These are phyloP conservation scores for Phialophora macrospora DNA, from an alignment of 2,329 filamentous ascomycete genomes.

Conservation along the genomic window DNA sequence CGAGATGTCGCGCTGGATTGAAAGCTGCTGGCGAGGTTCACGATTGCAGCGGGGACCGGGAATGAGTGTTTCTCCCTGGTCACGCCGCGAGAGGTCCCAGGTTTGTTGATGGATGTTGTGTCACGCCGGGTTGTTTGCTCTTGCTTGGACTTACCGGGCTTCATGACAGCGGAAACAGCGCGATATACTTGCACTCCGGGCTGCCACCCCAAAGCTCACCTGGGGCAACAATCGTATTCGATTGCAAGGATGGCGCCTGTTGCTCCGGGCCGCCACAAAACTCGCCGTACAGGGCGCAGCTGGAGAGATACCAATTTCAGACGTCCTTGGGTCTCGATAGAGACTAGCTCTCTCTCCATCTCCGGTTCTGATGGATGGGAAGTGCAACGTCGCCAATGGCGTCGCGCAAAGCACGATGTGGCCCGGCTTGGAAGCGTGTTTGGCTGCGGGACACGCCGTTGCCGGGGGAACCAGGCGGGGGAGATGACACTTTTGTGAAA, in stretches of 20 bases:
- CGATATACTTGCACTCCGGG: neutral
- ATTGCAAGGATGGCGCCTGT: slow-evolving; percentile 2
- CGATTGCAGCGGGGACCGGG: no score
- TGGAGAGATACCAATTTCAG: neutral
- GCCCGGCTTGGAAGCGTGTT: neutral
- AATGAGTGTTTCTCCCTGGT: neutral
- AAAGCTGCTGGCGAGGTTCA: neutral
- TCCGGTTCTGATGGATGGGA: neutral
- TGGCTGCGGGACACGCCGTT: neutral
- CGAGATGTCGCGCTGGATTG: neutral
- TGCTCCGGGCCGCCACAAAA: slow-evolving; percentile 7
- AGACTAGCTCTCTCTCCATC: neutral
- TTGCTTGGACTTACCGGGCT: neutral
- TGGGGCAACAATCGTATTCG: slow-evolving; percentile 5
- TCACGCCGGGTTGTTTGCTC: neutral
- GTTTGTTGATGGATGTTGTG: neutral
- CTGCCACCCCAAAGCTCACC: neutral
- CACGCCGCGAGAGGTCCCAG: neutral
- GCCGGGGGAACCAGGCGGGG: slow-evolving; percentile 7
- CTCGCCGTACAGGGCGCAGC: neutral
- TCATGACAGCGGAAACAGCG: neutral
- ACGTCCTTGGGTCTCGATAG: neutral
- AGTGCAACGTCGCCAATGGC: neutral
- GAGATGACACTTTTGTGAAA: neutral
- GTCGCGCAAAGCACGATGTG: neutral